Conservation (phyloP, 345 rosid species). For the Anacardium occidentale region DNA sequence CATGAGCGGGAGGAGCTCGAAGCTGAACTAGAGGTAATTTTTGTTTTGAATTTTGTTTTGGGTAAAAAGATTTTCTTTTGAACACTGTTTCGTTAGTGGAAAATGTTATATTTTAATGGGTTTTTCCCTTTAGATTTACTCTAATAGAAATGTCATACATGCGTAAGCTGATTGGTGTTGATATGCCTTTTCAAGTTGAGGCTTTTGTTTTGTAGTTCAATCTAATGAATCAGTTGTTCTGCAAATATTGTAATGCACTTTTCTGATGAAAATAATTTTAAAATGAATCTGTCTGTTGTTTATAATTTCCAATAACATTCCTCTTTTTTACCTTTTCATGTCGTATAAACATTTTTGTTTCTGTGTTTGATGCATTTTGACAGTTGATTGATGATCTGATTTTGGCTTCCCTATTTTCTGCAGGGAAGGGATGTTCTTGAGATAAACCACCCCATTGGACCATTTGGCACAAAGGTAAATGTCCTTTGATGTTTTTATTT, state of each 20-base stretch:
- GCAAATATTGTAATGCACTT: background rate
- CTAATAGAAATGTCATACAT: background rate
- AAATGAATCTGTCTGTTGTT: background rate
- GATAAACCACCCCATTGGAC: constrained; percentile 68
- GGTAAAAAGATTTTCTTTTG: background rate
- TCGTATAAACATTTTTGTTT: background rate
- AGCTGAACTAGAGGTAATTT: constrained; percentile 63
- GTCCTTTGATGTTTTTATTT: background rate
- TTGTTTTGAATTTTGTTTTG: background rate
- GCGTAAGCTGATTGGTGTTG: background rate
- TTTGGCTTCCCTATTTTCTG: constrained; percentile 13
- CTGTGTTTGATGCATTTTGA: background rate
- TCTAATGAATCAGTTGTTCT: background rate
- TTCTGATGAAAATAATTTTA: background rate
- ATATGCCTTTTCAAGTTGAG: background rate
- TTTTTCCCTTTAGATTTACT: background rate
- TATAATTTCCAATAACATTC: background rate
- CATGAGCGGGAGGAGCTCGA: constrained; percentile 90
- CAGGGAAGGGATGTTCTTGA: constrained; percentile 78
- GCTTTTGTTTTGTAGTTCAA: background rate
- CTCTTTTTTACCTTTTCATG: background rate
- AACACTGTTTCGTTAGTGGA: background rate
- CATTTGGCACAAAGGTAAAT: constrained; percentile 93
- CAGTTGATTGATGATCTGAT: background rate
- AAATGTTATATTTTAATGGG: background rate